These are phyloP conservation scores for Casaregolazyma lundiana DNA, from an alignment of 1,139 yeast species.

Conservation along the genomic window DNA sequence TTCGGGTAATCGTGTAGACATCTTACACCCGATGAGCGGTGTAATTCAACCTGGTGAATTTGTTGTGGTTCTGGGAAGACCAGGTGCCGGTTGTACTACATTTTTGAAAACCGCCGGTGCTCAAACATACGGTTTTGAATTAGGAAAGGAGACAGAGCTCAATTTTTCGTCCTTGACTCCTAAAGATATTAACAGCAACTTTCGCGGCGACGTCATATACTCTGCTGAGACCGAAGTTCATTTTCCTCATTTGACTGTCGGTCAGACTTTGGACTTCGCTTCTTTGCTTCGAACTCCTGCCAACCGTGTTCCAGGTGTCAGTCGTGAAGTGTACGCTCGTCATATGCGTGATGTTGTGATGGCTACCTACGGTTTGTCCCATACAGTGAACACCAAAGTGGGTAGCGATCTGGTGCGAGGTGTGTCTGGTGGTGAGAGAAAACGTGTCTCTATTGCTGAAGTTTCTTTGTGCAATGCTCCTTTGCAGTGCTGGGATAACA, in stretches of 20 bases:
- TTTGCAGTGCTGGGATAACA: conserved; percentile 67
- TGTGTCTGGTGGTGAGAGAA: conserved; percentile 63
- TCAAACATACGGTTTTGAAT: conserved; percentile 41
- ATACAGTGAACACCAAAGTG: conserved; percentile 51
- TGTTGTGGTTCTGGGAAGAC: conserved; percentile 59
- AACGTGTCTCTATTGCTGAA: conserved; percentile 60
- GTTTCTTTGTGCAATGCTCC: conserved; percentile 56
- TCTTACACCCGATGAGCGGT: conserved; percentile 42
- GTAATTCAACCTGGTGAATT: conserved; percentile 55
- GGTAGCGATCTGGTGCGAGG: conserved; percentile 61
- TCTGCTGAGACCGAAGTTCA: conserved; percentile 58
- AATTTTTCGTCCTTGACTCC: conserved; percentile 45
- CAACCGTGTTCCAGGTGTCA: conserved; percentile 45
- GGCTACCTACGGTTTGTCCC: conserved; percentile 56
- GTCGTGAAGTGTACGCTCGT: conserved; percentile 46
- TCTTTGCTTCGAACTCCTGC: conserved; percentile 58
- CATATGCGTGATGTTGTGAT: conserved; percentile 48
- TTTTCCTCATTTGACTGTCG: conserved; percentile 61
- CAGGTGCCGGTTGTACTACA: conserved; percentile 65
- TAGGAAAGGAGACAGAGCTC: conserved; percentile 41
- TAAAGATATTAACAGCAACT: conserved; percentile 45
- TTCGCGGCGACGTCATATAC: conserved; percentile 52
- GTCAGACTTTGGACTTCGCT: conserved; percentile 58
- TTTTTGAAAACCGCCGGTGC: conserved; percentile 54
- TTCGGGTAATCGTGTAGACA: conserved; percentile 21